Evolutionary conservation across 1,284 basidiomycete genomes (phyloP), one percentile per base, ranked within the genome.

Genomic region (Cutaneotrichosporon sp.): DNA sequence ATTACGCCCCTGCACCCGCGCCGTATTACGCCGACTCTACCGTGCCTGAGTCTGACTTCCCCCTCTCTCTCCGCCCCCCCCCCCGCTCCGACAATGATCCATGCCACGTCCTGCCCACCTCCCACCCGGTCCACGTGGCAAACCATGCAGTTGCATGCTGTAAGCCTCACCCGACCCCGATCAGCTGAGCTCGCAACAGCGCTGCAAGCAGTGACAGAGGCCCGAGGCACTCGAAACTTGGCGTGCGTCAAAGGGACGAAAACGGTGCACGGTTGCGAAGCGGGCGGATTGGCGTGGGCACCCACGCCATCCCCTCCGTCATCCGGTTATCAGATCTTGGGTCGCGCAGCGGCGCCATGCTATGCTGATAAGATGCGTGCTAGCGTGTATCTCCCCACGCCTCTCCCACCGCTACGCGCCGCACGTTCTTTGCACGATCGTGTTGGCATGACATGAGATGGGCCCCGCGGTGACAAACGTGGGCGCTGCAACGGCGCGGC

Each of bases 1-100:
- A n/a, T n/a, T n/a, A n/a, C n/a, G 29, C 29, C 29, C 29, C 4
- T 9, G 29, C 20, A n/a, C 11, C 51, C 33, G 31, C 5, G 20
- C 54, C 54, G 42, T 55, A 46, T 46, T 55, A 55, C 54, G 54
- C 54, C 54, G 54, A 45, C 25, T 33, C 18, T 25, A 7, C n/a
- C 42, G 18, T 20, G 18, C 42, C 42, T 20, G 20, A 45, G 20
- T 7, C 14, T 20, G 16, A 16, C 9, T 45, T 4, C n/a, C 42
- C 42, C 14, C 42, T 38, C 36, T 38, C 5, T 29, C 29, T 29
- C 29, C 29, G 5, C n/a, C 29, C 29, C 29, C 9, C 29, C 29
- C 4, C 14, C 36, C 36, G 36, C 36, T n/a, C 14, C 42, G 8
- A 9, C 42, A n/a, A n/a, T n/a, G n/a, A n/a, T n/a, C 29, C 29